Conservation (phyloP, 805 yeast species). For the Huiozyma naganishii region DNA sequence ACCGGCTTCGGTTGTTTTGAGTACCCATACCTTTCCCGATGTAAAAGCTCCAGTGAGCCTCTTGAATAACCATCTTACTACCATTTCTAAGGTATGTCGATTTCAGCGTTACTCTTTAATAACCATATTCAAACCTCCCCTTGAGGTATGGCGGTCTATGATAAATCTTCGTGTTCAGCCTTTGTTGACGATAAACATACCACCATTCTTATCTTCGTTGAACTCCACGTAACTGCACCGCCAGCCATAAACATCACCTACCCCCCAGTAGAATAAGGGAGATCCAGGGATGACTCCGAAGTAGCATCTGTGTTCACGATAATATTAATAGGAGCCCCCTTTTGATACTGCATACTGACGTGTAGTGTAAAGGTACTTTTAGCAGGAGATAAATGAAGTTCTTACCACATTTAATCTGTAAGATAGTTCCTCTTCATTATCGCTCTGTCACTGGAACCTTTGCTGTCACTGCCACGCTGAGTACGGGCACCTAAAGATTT, state of each 20-base stretch:
- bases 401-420: conserved; percentile 46
- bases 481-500: conserved; percentile 18
- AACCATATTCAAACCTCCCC: too few relatives aligned
- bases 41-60: too few relatives aligned
- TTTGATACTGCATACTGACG: conserved; percentile 1
- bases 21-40: too few relatives aligned
- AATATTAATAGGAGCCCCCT: background rate
- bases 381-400: conserved; percentile 10
- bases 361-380: conserved; percentile 4
- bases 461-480: conserved; percentile 19
- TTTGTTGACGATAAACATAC: background rate
- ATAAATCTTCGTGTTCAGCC: conserved; percentile 1
- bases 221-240: conserved; percentile 8
- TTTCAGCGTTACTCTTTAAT: too few relatives aligned
- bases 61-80: too few relatives aligned
- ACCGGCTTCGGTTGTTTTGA: too few relatives aligned
- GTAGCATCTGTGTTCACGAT: conserved; percentile 6
- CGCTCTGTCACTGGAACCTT: conserved; percentile 31
- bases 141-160: background rate
- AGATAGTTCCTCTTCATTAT: conserved; percentile 26
- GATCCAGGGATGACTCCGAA: conserved; percentile 2
- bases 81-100: too few relatives aligned
- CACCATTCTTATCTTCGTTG: conserved; percentile 5
- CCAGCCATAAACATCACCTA: conserved; percentile 5
- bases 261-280: conserved; percentile 8